These are phyloP conservation scores for Achaetomium macrosporum DNA, from an alignment of 2,329 filamentous ascomycete species.

Conservation along the genomic window DNA sequence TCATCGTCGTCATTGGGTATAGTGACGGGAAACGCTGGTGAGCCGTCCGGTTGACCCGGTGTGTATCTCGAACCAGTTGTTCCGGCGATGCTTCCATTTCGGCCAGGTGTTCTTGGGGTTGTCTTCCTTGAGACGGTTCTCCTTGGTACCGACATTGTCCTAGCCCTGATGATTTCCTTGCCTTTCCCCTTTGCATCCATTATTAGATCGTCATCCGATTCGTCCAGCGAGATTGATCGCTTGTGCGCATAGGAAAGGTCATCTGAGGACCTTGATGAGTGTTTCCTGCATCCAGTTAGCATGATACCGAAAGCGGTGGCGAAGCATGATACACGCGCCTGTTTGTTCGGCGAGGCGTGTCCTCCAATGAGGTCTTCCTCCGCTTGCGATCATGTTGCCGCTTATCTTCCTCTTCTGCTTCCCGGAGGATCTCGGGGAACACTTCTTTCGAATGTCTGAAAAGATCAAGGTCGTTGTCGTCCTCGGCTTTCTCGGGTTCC, in stretches of 20 bases:
- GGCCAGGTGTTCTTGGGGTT: not conserved
- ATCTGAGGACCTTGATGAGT: not conserved
- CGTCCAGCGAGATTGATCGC: constrained; percentile 5
- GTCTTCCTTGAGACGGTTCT: not conserved
- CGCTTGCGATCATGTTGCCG: constrained; percentile 21
- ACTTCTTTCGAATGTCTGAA: constrained; percentile 48
- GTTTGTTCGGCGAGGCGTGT: not conserved
- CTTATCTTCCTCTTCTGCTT: constrained; percentile 22
- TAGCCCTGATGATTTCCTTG: constrained; percentile 19
- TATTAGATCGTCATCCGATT: constrained; percentile 17
- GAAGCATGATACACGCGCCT: not conserved
- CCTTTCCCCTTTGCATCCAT: constrained; percentile 25
- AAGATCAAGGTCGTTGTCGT: constrained; percentile 37
- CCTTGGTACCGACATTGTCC: constrained; percentile 4
- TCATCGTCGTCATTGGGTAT: constrained; percentile 1
- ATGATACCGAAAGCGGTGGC: not conserved
- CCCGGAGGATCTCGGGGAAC: constrained; percentile 34
- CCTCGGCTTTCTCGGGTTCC: constrained; percentile 17
- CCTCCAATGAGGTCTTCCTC: constrained; percentile 6
- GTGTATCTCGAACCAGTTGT: constrained; percentile 2
- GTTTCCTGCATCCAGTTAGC: constrained; percentile 1
- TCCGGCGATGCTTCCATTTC: not conserved
- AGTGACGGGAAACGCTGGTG: not conserved
- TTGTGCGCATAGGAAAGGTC: not conserved
- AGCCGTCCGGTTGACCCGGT: not conserved